Base-by-base conservation (phyloP, 2,329 filamentous ascomycete genomes). In the Microascus cirrosus region DNA sequence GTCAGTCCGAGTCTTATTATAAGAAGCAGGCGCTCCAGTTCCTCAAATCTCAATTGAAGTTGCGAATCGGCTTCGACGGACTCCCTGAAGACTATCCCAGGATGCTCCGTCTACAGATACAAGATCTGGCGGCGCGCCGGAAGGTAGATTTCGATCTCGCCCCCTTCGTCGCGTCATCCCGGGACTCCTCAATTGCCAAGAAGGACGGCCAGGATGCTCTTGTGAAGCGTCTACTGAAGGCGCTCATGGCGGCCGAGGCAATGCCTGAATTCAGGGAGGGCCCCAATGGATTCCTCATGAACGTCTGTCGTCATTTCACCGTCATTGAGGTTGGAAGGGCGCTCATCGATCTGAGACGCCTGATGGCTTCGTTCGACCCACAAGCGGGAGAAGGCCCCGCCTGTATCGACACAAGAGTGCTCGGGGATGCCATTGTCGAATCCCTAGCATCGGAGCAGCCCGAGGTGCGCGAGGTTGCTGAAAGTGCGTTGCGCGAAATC, bases 11-110 rank as follows among this genome's bases (percentile, higher is more conserved):
- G 65, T 76, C 77, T 0, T 94, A 89, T 69, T 96, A 99, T 76
- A 97, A 97, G 74, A 88, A 89, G 67, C 91, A 99, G 71, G 90
- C 95, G 0, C 84, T 96, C 63, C 85, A 91, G 60, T 80, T 97
- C 65, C 85, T 99, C 66, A 90, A 87, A 63, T 82, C 91, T 0
- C 92, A 97, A 65, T 77, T 96, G 56, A 99, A 97, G 74, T 77
- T 99, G 35, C 84, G 93, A 58, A 87, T 99, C 59, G 94, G 94
- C 3, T 84, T 84, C 60, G 94, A 99, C 66, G 87, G 81, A 65
- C 76, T 97, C 13, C 93, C 93, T 0, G 94, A 99, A 8, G 93
- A 99, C 62, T 82, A 97, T 62, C 85, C 90, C 3, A 83, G 89
- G 52, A 77, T 95, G 10, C 81, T 99, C 53, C 86, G 94, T 39